Evolutionary conservation across 2,329 filamentous ascomycete genomes (phyloP).

Genomic region (Ascochyta lentis): DNA sequence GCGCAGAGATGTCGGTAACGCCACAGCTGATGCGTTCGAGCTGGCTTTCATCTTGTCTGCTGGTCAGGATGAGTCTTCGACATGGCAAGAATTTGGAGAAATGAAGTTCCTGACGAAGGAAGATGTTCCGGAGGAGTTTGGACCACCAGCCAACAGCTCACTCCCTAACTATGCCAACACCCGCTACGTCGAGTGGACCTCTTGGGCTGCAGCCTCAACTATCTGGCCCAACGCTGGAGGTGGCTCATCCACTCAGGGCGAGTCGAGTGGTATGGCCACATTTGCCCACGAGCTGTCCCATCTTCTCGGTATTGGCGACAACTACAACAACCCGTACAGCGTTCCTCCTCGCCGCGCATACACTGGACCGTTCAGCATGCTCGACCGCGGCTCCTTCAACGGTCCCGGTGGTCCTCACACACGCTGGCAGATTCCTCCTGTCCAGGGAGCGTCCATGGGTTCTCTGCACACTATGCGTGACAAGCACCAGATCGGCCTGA

Average conservation of each 20-base stretch:
- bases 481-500: slow-evolving; percentile 60
- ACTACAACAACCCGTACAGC: slow-evolving; percentile 63
- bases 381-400: slow-evolving; percentile 60
- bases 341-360: slow-evolving; percentile 56
- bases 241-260: slow-evolving; percentile 61
- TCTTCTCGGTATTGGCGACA: slow-evolving; percentile 60
- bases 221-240: slow-evolving; percentile 63
- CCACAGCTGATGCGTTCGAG: slow-evolving; percentile 57
- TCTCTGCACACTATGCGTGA: slow-evolving; percentile 62
- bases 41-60: slow-evolving; percentile 62
- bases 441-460: slow-evolving; percentile 58
- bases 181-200: slow-evolving; percentile 62
- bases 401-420: slow-evolving; percentile 62
- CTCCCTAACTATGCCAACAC: slow-evolving; percentile 57
- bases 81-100: slow-evolving; percentile 64
- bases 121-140: slow-evolving; percentile 58
- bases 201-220: slow-evolving; percentile 58
- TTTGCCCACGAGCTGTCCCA: slow-evolving; percentile 63
- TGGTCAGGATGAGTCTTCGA: slow-evolving; percentile 62
- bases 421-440: slow-evolving; percentile 60
- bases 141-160: slow-evolving; percentile 55
- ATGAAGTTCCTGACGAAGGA: slow-evolving; percentile 59
- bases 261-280: slow-evolving; percentile 61
- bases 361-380: slow-evolving; percentile 62
- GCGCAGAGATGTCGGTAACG: slow-evolving; percentile 60